phyloP scores from a whole-genome alignment of 208 protist genomes.

The Borovskyia barvae region DNA sequence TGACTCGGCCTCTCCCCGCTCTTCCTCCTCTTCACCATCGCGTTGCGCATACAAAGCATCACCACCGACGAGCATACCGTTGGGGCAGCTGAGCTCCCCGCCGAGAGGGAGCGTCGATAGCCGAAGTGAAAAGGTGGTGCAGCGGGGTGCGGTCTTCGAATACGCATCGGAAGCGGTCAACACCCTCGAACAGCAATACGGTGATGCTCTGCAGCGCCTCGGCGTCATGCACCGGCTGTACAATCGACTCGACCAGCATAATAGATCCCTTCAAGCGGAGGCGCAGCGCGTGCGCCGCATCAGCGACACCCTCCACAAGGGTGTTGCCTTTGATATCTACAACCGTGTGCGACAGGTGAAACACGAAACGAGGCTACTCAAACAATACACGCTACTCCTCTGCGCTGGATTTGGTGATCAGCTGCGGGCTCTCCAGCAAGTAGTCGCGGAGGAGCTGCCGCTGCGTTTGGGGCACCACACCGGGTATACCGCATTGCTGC shows the following conservation, averaged over 20 bases:
- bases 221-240: slow-evolving; percentile 34
- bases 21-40: background rate
- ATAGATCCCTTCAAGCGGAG: slow-evolving; percentile 13
- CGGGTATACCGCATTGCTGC: slow-evolving; percentile 15
- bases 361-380: slow-evolving; percentile 34
- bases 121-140: too few species aligned
- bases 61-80: too few species aligned
- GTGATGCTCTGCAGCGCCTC: slow-evolving; percentile 33
- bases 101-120: background rate
- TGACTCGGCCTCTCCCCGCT: too few species aligned
- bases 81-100: slow-evolving; percentile 25
- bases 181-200: slow-evolving; percentile 45
- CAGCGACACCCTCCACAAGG: slow-evolving; percentile 8
- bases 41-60: too few species aligned
- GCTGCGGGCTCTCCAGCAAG: slow-evolving; percentile 21
- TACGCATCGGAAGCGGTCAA: slow-evolving; percentile 37
- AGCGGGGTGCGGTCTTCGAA: slow-evolving; percentile 6
- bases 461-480: background rate
- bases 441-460: slow-evolving; percentile 19
- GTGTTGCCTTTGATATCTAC: slow-evolving; percentile 25
- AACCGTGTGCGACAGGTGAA: slow-evolving; percentile 37
- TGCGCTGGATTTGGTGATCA: slow-evolving; percentile 32
- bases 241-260: slow-evolving; percentile 22
- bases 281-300: slow-evolving; percentile 11
- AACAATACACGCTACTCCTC: slow-evolving; percentile 39